Evolutionary conservation across 73 alveolate genomes (phyloP).

Genomic region (Strombidium stylifer): DNA sequence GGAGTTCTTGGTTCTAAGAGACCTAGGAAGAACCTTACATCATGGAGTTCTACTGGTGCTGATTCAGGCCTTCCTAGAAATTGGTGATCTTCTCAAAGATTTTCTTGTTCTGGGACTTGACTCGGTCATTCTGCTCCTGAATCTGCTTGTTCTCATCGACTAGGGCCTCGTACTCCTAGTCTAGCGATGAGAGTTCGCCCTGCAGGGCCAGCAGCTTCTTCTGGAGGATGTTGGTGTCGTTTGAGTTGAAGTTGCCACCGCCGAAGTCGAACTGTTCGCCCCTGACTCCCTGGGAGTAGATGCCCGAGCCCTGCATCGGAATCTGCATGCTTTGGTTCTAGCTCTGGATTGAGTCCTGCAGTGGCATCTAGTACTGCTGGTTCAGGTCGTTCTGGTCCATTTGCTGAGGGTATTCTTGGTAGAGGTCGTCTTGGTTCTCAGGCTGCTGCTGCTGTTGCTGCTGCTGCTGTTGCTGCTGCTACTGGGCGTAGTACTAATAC

Average conservation of each 20-base stretch:
- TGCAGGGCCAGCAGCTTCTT: slow-evolving; percentile 41
- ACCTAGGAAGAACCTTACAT: slow-evolving; percentile 2
- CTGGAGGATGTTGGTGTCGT: slow-evolving; percentile 32
- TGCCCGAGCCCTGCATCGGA: too few relatives aligned
- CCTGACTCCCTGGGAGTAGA: too few relatives aligned
- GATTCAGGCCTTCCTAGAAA: slow-evolving; percentile 21
- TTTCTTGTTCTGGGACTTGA: slow-evolving; percentile 16
- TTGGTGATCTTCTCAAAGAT: slow-evolving; percentile 17
- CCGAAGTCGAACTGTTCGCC: too few relatives aligned
- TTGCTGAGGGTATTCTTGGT: neutral
- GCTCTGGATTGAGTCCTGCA: neutral
- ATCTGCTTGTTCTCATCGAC: slow-evolving; percentile 21
- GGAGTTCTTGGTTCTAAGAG: neutral
- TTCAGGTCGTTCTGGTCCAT: neutral
- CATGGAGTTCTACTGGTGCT: neutral
- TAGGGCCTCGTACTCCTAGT: slow-evolving; percentile 41
- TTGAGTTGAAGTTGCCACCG: slow-evolving; percentile 45
- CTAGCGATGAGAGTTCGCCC: slow-evolving; percentile 36
- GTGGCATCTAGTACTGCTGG: neutral
- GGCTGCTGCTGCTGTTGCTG: neutral
- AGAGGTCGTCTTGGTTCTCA: neutral
- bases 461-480: neutral
- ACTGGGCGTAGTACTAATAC: neutral
- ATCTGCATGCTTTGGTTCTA: neutral
- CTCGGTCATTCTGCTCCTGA: slow-evolving; percentile 12